Evolutionary conservation across 148 eudicot species (phyloP), one percentile per base, ranked within the genome.

Genomic region (Limonium bicolor): DNA sequence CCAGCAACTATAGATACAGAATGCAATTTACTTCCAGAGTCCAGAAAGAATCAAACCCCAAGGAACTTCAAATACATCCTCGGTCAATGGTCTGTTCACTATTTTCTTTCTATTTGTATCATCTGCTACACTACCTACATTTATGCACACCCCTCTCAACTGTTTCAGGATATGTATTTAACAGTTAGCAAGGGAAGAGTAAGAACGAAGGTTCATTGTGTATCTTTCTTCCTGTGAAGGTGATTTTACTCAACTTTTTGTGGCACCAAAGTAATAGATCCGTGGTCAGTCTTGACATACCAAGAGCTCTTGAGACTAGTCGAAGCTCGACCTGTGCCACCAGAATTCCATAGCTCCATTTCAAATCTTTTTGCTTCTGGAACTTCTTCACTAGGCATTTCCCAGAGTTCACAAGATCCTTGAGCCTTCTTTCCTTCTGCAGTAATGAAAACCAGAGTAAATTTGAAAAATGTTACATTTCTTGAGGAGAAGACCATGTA

Each of bases 371-470:
- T 17, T 69, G 76, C 43, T 71, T 82, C 39, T 76, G 79, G 48
- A 82, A 73, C 71, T 69, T 86, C 64, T 67, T 86, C 31, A 82
- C 82, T 59, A 86, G 36, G 66, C 94, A 82, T 13, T 73, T 86
- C 20, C 80, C 64, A 31, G 78, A 78, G 60, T 67, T 78, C 40
- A 64, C 18, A 27, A 76, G 35, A 36, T 82, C 96, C 50, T 71
- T 78, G 2, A 86, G 63, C 71, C 61, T 78, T 33, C 63, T 82
- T 61, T 76, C 94, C 64, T 86, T 86, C 96, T 86, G 82, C 54
- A 59, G 49, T n/a, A n/a, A n/a, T n/a, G n/a, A n/a, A n/a, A n/a
- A n/a, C n/a, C n/a, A n/a, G n/a, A n/a, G n/a, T n/a, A n/a, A n/a
- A n/a, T n/a, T n/a, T n/a, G n/a, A n/a, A n/a, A n/a, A n/a, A n/a